Percentiles rank a stretch among this genome's conserved stretches.
phyloP scores from a whole-genome alignment of 306 rosid genomes.

The Psophocarpus tetragonolobus region DNA sequence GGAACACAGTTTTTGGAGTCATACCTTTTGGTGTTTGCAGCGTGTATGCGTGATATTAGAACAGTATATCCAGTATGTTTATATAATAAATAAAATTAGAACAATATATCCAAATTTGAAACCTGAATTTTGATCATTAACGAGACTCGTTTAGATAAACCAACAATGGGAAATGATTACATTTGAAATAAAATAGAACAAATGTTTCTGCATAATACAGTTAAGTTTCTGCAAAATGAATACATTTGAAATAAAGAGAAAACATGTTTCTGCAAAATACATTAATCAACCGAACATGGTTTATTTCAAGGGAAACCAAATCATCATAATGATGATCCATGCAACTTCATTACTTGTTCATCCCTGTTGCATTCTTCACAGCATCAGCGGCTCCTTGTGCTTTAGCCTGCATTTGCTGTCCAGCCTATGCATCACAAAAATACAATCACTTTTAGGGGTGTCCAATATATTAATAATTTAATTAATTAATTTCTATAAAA shows the following conservation, averaged over 20 bases:
- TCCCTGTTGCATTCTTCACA: slow-evolving; percentile 58
- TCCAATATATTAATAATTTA: neutral
- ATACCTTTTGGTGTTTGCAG: neutral
- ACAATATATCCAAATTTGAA: too few relatives aligned
- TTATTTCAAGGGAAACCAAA: neutral
- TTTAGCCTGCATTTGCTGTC: neutral
- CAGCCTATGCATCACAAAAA: neutral
- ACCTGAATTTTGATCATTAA: neutral
- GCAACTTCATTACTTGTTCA: slow-evolving; percentile 41
- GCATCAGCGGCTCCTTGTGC: slow-evolving; percentile 25
- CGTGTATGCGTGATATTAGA: neutral
- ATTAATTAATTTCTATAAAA: neutral
- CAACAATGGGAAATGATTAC: neutral
- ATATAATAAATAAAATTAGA: too few relatives aligned
- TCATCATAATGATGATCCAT: neutral
- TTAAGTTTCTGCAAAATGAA: too few relatives aligned
- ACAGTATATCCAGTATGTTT: too few relatives aligned
- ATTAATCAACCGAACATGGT: neutral
- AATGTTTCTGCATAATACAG: neutral
- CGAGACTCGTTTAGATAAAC: neutral
- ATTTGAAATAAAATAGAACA: neutral
- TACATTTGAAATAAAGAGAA: neutral
- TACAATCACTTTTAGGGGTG: neutral
- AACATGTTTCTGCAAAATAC: neutral
- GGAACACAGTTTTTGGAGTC: too few relatives aligned